A percentile compares a stretch with the other conserved stretches of the same genome.
These are phyloP conservation scores for Aspergillus ruber DNA, from an alignment of 2,329 filamentous ascomycete species.

Conservation along the genomic window DNA sequence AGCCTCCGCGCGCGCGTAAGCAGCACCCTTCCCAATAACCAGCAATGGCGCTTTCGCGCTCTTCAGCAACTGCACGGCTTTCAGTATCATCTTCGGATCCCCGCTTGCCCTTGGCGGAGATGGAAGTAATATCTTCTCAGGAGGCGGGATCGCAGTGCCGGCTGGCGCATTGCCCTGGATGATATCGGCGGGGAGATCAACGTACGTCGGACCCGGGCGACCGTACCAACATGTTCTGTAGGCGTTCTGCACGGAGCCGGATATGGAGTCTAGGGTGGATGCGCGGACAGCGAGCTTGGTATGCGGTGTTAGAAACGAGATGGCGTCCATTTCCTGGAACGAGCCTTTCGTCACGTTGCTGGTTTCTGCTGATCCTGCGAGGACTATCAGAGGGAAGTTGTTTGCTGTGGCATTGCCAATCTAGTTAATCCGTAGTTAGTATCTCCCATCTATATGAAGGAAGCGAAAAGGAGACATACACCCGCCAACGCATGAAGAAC, in stretches of 20 bases:
- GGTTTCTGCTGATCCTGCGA: constrained; percentile 50
- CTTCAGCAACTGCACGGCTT: constrained; percentile 41
- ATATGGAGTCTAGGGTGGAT: constrained; percentile 41
- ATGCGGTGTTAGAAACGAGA: constrained; percentile 48
- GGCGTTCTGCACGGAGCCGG: constrained; percentile 44
- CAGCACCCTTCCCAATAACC: constrained; percentile 51
- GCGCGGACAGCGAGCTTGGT: constrained; percentile 47
- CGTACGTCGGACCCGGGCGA: constrained; percentile 47
- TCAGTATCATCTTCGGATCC: constrained; percentile 38
- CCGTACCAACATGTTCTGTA: constrained; percentile 51
- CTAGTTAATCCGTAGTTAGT: constrained; percentile 11
- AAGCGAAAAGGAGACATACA: constrained; percentile 26
- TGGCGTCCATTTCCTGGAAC: constrained; percentile 54
- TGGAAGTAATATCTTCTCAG: constrained; percentile 25
- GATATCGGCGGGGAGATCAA: constrained; percentile 52
- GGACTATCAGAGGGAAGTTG: constrained; percentile 49
- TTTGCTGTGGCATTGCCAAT: constrained; percentile 50
- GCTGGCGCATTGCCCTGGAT: constrained; percentile 39
- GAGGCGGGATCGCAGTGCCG: constrained; percentile 16
- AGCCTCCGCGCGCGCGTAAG: constrained; percentile 47
- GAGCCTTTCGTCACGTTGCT: constrained; percentile 47
- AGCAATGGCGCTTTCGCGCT: constrained; percentile 46
- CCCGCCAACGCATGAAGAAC: constrained; percentile 54
- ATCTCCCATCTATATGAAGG: constrained; percentile 4
- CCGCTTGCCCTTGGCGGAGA: constrained; percentile 40